Evolutionary conservation across 2,329 filamentous ascomycete genomes (phyloP).

Genomic region (Aspergillus ochraceus): DNA sequence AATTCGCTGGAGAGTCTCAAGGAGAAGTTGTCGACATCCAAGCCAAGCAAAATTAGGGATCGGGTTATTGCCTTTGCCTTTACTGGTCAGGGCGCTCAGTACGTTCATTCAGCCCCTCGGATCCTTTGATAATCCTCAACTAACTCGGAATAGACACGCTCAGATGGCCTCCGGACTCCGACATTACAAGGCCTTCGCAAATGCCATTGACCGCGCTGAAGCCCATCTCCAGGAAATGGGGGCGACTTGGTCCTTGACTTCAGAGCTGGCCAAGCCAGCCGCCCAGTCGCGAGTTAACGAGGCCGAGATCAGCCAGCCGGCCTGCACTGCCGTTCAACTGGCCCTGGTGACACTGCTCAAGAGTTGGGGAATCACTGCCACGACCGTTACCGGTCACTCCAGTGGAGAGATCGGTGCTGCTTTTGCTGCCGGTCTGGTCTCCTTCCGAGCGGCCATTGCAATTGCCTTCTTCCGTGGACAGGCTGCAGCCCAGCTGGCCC

Average conservation of each 20-base stretch:
- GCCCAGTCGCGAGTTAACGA: background rate
- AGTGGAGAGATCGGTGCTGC: slow-evolving; percentile 35
- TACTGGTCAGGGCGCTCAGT: slow-evolving; percentile 14
- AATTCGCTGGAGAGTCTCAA: background rate
- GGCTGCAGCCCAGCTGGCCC: background rate
- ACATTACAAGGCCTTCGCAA: background rate
- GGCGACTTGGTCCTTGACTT: background rate
- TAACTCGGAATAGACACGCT: background rate
- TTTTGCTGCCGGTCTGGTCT: slow-evolving; percentile 21
- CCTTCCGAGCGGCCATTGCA: background rate
- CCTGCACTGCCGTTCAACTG: slow-evolving; percentile 32
- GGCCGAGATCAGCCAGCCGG: slow-evolving; percentile 17
- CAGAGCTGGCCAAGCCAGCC: background rate
- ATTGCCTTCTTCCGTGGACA: slow-evolving; percentile 3
- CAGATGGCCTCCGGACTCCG: background rate
- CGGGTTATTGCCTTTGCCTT: slow-evolving; percentile 8
- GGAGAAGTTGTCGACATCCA: background rate
- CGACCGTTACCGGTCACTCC: slow-evolving; percentile 28
- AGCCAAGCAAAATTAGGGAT: background rate
- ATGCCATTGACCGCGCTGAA: background rate
- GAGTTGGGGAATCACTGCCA: slow-evolving; percentile 17
- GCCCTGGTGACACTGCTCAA: slow-evolving; percentile 27
- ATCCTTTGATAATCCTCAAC: background rate
- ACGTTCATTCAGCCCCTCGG: background rate
- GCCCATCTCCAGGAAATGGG: background rate